phyloP scores from a whole-genome alignment of 2,329 filamentous ascomycete species.

The Botrytis aclada region DNA sequence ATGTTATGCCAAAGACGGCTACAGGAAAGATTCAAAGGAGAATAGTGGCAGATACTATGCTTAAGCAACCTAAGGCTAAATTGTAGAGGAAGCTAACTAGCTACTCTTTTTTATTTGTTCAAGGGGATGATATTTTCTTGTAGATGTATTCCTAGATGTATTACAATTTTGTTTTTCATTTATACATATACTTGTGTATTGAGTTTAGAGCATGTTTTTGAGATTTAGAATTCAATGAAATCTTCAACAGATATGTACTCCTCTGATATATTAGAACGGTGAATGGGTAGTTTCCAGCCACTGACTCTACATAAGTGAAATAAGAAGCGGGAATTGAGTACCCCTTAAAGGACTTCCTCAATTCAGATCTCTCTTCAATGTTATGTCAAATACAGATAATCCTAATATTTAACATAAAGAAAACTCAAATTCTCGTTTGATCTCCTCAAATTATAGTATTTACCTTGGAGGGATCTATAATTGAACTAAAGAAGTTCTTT shows the following conservation, averaged over 20 bases:
- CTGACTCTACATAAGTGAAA: too few species aligned
- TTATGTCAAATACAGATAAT: too few species aligned
- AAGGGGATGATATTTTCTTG: background rate
- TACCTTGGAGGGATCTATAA: too few species aligned
- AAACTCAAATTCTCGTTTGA: too few species aligned
- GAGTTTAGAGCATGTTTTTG: background rate
- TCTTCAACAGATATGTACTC: background rate
- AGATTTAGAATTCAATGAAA: background rate
- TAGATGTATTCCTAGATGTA: background rate
- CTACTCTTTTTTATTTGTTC: too few species aligned
- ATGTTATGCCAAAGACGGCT: conserved; percentile 87
- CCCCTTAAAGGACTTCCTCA: too few species aligned
- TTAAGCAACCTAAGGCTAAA: conserved; percentile 63
- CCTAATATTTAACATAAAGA: too few species aligned
- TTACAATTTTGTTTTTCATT: background rate
- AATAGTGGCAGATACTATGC: conserved; percentile 83
- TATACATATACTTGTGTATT: background rate
- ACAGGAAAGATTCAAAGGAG: conserved; percentile 85
- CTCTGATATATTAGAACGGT: background rate
- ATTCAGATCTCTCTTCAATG: too few species aligned
- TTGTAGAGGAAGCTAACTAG: conserved; percentile 42
- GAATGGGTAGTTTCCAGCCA: background rate
- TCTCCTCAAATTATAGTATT: too few species aligned
- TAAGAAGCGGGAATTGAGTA: too few species aligned
- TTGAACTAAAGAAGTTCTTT: too few species aligned